Evolutionary conservation across 2,329 filamentous ascomycete species (phyloP), one percentile per base, ranked within the genome.

Genomic region (Ascochyta rabiei): DNA sequence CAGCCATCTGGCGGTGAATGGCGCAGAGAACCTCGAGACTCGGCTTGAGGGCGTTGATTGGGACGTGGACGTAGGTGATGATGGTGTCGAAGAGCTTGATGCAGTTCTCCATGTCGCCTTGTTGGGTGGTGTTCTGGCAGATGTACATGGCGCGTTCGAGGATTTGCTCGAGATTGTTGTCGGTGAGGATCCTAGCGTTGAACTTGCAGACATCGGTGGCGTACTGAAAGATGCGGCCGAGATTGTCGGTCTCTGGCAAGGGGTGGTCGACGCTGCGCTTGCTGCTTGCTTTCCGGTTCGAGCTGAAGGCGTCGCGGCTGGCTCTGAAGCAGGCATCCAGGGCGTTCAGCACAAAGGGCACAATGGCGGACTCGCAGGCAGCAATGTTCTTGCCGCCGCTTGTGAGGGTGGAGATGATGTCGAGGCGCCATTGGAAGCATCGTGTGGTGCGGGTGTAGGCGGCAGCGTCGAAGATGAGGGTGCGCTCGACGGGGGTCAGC

Each of bases 1-100:
- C 79, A 12, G 79, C 76, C 2, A 92, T 83, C 45, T 90, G 79
- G 57, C 84, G 86, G 70, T 89, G 88, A 56, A 91, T 88, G 35
- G 87, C 88, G 64, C 88, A 88, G 48, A 93, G 78, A 4, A 91
- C 83, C 57, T 88, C 85, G 31, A 93, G 80, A 66, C 87, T 91
- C 30, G 82, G 81, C 62, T 82, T 82, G 35, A 92, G 79, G 54
- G 84, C 86, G 49, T 79, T 78, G 45, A 76, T 78, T 0, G 89
- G 89, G 40, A 93, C 85, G 30, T 86, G 83, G 4, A 87, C 86
- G 69, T 89, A 91, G 0, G 87, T 91, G 48, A 90, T 86, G 52
- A 91, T 83, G 9, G 86, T 82, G 68, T 90, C 84, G 53, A 92
- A 82, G 43, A 91, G 82, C 44, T 81, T 78, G 62, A 91, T 88